Conservation (phyloP, 2,329 filamentous ascomycete genomes). For the Endoconidiophora laricicola region DNA sequence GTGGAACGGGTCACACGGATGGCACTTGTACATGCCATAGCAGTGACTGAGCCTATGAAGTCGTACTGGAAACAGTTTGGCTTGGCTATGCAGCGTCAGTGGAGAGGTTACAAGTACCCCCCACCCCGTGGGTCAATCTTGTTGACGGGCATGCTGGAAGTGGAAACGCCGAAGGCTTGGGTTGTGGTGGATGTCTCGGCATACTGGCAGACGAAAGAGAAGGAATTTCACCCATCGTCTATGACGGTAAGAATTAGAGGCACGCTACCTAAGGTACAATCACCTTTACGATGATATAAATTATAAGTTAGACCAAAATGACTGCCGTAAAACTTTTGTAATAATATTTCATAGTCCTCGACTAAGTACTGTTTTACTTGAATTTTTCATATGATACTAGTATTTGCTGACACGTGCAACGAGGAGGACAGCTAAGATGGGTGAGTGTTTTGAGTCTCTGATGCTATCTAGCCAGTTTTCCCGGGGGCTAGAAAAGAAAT, state of each 20-base stretch:
- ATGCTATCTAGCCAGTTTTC: too few relatives aligned
- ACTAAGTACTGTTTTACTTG: too few relatives aligned
- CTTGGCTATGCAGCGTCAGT: conserved; percentile 19
- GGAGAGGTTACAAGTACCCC: conserved; percentile 21
- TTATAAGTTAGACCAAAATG: background rate
- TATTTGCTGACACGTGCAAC: too few relatives aligned
- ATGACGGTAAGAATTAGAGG: conserved; percentile 9
- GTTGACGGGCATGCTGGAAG: conserved; percentile 30
- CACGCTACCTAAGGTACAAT: conserved; percentile 14
- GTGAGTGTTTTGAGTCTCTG: too few relatives aligned
- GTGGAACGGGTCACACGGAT: conserved; percentile 13
- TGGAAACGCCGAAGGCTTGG: conserved; percentile 23
- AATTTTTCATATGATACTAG: too few relatives aligned
- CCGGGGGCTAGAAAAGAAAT: too few relatives aligned
- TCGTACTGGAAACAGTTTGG: conserved; percentile 12
- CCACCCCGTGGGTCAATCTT: conserved; percentile 30
- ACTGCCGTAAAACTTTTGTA: too few relatives aligned
- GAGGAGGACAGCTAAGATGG: too few relatives aligned
- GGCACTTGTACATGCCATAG: conserved; percentile 13
- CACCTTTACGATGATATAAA: conserved; percentile 5
- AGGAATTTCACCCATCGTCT: conserved; percentile 18
- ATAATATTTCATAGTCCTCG: too few relatives aligned
- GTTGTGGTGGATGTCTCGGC: conserved; percentile 29
- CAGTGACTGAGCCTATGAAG: conserved; percentile 13
- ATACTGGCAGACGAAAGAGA: conserved; percentile 33